A percentile compares a stretch with the other conserved stretches of the same genome.
Conservation (phyloP, 108 stramenopile species). For the Fragilariopsis cylindrus region DNA sequence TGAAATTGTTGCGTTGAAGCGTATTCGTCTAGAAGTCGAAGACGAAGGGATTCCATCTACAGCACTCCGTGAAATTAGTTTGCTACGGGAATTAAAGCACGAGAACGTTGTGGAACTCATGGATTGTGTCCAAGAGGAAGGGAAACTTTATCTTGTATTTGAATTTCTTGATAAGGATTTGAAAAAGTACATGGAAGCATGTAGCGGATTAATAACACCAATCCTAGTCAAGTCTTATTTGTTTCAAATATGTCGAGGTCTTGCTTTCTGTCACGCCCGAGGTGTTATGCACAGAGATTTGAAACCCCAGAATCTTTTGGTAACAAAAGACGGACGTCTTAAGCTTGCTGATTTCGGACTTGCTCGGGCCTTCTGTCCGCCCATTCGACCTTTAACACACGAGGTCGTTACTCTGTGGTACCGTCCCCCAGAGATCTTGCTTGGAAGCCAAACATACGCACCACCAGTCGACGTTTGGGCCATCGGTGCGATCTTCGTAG, state of each 20-base stretch:
- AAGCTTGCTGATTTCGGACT: slow-evolving; percentile 99
- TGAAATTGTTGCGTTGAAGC: slow-evolving; percentile 97
- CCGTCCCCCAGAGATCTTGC: slow-evolving; percentile 95
- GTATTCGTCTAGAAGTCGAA: slow-evolving; percentile 95
- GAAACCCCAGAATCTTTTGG: slow-evolving; percentile 99
- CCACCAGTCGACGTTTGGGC: slow-evolving; percentile 96
- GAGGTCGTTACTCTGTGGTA: slow-evolving; percentile 99
- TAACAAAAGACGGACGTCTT: slow-evolving; percentile 87
- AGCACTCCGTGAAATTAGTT: slow-evolving; percentile 94
- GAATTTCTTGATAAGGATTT: slow-evolving; percentile 97
- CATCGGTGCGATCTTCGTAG: slow-evolving; percentile 96
- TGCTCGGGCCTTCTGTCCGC: slow-evolving; percentile 95
- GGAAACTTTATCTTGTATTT: slow-evolving; percentile 96
- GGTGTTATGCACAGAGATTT: slow-evolving; percentile 98
- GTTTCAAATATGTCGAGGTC: slow-evolving; percentile 84
- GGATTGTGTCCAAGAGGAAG: slow-evolving; percentile 82
- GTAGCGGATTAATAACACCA: slow-evolving; percentile 71
- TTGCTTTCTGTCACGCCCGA: slow-evolving; percentile 95
- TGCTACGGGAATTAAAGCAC: slow-evolving; percentile 93
- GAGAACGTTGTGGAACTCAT: slow-evolving; percentile 94
- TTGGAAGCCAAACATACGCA: slow-evolving; percentile 90
- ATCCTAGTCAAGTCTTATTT: slow-evolving; percentile 85
- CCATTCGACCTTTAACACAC: slow-evolving; percentile 89
- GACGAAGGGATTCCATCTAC: slow-evolving; percentile 99
- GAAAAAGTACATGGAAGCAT: slow-evolving; percentile 94